phyloP scores from a whole-genome alignment of 306 rosid species.

The Rosa rugosa region DNA sequence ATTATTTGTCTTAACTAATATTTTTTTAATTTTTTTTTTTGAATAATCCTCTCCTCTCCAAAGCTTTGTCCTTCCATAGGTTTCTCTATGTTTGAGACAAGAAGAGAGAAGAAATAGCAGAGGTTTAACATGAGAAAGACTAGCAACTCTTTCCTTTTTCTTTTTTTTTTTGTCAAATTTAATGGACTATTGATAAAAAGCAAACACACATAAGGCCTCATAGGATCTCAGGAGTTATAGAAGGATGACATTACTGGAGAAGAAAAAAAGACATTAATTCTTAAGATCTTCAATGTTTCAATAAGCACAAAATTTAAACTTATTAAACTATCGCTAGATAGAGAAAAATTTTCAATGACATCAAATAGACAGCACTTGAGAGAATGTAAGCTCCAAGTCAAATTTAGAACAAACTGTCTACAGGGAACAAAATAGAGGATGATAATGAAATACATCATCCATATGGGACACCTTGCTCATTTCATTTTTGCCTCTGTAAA shows the following conservation, averaged over 20 bases:
- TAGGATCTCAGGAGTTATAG: neutral
- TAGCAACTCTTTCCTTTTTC: neutral
- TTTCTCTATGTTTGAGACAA: too few relatives aligned
- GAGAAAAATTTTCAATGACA: neutral
- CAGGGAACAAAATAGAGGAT: neutral
- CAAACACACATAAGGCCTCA: neutral
- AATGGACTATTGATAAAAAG: too few relatives aligned
- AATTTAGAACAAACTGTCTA: neutral
- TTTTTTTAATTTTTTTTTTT: too few relatives aligned
- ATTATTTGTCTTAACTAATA: too few relatives aligned
- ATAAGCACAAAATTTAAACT: neutral
- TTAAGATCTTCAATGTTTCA: neutral
- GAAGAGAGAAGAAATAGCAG: neutral
- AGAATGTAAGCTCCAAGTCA: neutral
- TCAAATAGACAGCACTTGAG: neutral
- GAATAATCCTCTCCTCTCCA: neutral
- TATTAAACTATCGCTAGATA: neutral
- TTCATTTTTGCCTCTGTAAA: conserved; percentile 97
- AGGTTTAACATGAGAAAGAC: neutral
- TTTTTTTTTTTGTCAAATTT: neutral
- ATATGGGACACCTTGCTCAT: conserved; percentile 33
- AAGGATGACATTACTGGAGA: neutral
- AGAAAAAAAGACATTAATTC: neutral
- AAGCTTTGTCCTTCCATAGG: neutral
- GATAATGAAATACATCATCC: neutral